Evolutionary conservation across 371 early-diverging fungal genomes (phyloP).

Genomic region (Dentiscutata heterogama): DNA sequence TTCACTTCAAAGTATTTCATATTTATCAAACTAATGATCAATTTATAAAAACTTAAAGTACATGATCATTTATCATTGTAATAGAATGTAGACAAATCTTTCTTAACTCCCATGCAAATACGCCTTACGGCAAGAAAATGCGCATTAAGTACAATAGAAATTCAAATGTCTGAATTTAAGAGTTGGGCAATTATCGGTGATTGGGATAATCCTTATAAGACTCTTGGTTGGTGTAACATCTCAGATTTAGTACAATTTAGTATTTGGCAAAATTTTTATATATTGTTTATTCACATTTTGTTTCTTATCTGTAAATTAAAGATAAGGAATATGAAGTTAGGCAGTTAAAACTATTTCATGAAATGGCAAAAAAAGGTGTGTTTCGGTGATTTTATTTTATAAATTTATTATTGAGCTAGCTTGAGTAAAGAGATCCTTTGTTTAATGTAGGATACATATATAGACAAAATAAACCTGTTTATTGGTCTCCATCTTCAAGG

Average conservation of each 20-base stretch:
- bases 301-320: conserved; percentile 33
- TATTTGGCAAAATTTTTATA: neutral
- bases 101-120: conserved; percentile 71
- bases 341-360: conserved; percentile 80
- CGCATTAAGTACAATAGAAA: conserved; percentile 74
- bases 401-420: neutral
- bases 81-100: neutral
- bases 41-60: no score
- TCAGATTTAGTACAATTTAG: conserved; percentile 42
- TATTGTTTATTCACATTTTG: neutral
- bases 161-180: conserved; percentile 74
- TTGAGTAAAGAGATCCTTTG: neutral
- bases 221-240: no score
- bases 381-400: neutral
- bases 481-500: conserved; percentile 91
- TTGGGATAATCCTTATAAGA: conserved; percentile 84
- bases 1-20: neutral
- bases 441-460: conserved; percentile 68
- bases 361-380: conserved; percentile 77
- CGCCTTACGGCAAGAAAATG: conserved; percentile 74
- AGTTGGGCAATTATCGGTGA: conserved; percentile 89
- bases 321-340: conserved; percentile 82
- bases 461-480: conserved; percentile 86
- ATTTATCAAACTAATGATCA: neutral
- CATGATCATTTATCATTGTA: neutral